A percentile compares a stretch with the other conserved stretches of the same genome.
phyloP scores from a whole-genome alignment of 2,329 filamentous ascomycete genomes.

The Didymella segeticola region DNA sequence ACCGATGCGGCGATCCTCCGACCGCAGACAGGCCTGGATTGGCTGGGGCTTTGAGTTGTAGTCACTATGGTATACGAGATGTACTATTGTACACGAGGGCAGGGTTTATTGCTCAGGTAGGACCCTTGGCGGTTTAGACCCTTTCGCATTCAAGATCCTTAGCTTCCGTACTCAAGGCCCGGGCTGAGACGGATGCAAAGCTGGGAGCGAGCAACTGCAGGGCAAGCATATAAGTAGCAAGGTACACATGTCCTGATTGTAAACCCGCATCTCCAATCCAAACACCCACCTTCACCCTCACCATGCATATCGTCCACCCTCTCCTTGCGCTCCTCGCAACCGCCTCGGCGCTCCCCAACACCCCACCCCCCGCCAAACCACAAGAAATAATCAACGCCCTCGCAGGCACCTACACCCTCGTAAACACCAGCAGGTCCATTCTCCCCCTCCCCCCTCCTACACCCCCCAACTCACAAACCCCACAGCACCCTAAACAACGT shows the following conservation, averaged over 20 bases:
- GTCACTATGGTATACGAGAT: no score
- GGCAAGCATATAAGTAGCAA: background rate
- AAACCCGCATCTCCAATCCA: background rate
- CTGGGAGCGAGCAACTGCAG: background rate
- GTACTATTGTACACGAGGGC: no score
- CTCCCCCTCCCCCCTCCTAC: background rate
- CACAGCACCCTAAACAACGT: slow-evolving; percentile 25
- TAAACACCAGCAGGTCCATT: slow-evolving; percentile 27
- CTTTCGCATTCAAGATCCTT: background rate
- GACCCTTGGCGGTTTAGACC: background rate
- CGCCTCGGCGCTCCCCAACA: slow-evolving; percentile 11
- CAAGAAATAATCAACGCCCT: slow-evolving; percentile 27
- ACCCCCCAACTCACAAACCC: background rate
- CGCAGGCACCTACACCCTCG: slow-evolving; percentile 32
- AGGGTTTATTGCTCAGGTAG: no score
- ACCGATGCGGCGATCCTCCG: background rate
- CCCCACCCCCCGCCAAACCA: background rate
- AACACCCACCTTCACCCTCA: background rate
- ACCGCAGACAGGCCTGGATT: background rate
- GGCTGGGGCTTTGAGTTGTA: no score
- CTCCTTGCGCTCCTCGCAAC: background rate
- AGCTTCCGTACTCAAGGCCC: background rate
- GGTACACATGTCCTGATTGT: background rate
- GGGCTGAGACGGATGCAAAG: background rate
- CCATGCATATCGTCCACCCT: slow-evolving; percentile 3